Percentiles rank a stretch among this genome's conserved stretches.
Conservation (phyloP, 208 protist genomes). For the Trypanosoma grayi region DNA sequence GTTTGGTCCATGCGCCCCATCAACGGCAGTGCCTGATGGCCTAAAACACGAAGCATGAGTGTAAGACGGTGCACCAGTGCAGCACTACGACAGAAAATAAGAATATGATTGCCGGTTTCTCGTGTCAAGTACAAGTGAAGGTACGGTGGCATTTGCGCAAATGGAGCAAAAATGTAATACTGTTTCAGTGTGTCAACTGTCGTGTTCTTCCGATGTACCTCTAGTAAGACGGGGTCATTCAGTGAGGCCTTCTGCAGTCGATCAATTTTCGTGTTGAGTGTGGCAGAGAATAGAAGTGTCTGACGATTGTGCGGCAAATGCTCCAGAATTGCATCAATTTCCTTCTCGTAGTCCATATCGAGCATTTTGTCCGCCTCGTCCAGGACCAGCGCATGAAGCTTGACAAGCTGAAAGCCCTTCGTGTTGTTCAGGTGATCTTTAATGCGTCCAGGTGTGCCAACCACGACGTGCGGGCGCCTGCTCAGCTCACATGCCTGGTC, state of each 20-base stretch:
- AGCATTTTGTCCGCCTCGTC: constrained; percentile 99
- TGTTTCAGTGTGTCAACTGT: constrained; percentile 96
- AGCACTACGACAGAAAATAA: constrained; percentile 90
- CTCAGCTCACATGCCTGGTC: constrained; percentile 94
- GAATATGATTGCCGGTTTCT: constrained; percentile 89
- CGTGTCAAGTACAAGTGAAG: constrained; percentile 88
- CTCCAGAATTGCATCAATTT: constrained; percentile 96
- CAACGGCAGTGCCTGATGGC: constrained; percentile 87
- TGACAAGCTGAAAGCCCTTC: constrained; percentile 96
- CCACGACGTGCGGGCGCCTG: constrained; percentile 96
- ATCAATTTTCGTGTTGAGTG: constrained; percentile 97
- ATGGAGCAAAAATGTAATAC: constrained; percentile 97
- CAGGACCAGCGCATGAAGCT: constrained; percentile 95
- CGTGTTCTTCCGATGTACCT: constrained; percentile 95
- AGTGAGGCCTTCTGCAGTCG: constrained; percentile 98
- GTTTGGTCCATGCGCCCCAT: constrained; percentile 92
- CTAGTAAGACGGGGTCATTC: constrained; percentile 94
- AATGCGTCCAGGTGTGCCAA: constrained; percentile 97
- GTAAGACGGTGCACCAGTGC: constrained; percentile 91
- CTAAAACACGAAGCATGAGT: constrained; percentile 86
- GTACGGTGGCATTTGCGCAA: constrained; percentile 88
- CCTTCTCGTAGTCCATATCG: constrained; percentile 98
- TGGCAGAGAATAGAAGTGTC: constrained; percentile 98
- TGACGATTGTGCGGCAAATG: constrained; percentile 84
- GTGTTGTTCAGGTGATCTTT: constrained; percentile 98